A percentile compares a stretch with the other conserved stretches of the same genome.
These are phyloP conservation scores for Tetraselmis chui DNA, from an alignment of 139 green algal species.

Conservation along the genomic window DNA sequence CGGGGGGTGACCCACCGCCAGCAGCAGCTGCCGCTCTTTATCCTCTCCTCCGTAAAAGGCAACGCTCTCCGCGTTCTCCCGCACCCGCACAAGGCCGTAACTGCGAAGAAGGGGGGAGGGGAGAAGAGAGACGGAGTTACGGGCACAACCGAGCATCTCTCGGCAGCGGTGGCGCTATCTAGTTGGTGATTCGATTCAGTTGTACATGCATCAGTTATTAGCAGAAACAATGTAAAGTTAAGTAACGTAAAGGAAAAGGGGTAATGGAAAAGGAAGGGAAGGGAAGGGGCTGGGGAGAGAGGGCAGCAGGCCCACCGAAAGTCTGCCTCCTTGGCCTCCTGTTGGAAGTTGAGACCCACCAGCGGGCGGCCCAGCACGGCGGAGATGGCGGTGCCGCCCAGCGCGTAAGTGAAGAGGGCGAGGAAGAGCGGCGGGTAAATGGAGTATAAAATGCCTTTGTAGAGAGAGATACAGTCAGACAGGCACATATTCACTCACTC, in stretches of 20 bases:
- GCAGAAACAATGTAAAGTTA: background rate
- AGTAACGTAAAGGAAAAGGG: too few species aligned
- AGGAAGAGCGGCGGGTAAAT: conserved; percentile 98
- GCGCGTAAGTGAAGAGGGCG: conserved; percentile 82
- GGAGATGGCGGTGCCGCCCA: conserved; percentile 81
- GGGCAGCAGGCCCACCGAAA: conserved; percentile 41
- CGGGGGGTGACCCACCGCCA: background rate
- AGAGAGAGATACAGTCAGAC: background rate
- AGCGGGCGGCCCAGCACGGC: conserved; percentile 57
- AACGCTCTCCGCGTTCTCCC: conserved; percentile 93
- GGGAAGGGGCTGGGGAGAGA: background rate
- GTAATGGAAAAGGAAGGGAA: too few species aligned
- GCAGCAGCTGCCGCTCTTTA: conserved; percentile 20
- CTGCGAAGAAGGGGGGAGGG: conserved; percentile 6
- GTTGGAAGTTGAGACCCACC: conserved; percentile 92
- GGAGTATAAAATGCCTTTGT: conserved; percentile 81
- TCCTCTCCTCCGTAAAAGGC: conserved; percentile 86
- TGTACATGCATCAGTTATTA: too few species aligned
- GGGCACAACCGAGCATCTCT: too few species aligned
- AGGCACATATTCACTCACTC: background rate
- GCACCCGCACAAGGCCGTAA: conserved; percentile 80
- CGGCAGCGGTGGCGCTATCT: too few species aligned
- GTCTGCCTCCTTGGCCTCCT: conserved; percentile 90
- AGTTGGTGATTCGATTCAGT: too few species aligned
- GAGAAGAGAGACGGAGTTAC: background rate